Evolutionary conservation across 345 rosid species (phyloP).

Genomic region (Bruguiera gymnorhiza): DNA sequence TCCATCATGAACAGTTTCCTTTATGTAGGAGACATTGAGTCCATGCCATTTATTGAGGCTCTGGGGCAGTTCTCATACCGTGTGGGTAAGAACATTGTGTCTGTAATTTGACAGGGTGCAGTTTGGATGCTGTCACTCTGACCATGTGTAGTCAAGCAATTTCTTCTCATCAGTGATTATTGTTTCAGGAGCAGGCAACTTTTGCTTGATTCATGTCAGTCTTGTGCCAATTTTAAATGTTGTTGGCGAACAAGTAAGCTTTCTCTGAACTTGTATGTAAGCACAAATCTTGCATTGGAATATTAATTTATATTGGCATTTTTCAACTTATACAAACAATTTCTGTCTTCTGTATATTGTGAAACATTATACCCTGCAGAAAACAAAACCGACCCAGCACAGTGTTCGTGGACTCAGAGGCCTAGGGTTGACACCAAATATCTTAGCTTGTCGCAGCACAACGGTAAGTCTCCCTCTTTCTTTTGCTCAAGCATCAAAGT

Average conservation of each 20-base stretch:
- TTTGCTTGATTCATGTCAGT: conserved; percentile 97
- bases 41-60: conserved; percentile 99
- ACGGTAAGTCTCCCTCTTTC: conserved; percentile 36
- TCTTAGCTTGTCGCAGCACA: conserved; percentile 94
- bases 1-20: conserved; percentile 11
- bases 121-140: neutral
- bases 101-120: neutral
- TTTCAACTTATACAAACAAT: no score
- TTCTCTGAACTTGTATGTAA: neutral
- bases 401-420: conserved; percentile 86
- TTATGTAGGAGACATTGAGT: conserved; percentile 87
- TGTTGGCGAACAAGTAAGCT: conserved; percentile 91
- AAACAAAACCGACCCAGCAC: conserved; percentile 98
- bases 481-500: neutral
- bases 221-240: conserved; percentile 94
- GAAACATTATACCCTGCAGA: conserved; percentile 38
- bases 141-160: no score
- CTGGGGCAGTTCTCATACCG: conserved; percentile 90
- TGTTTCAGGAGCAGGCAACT: conserved; percentile 71
- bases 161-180: conserved; percentile 12
- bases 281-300: neutral
- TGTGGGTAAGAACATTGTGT: conserved; percentile 55
- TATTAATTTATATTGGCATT: no score
- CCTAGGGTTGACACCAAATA: conserved; percentile 82
- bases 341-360: neutral